Evolutionary conservation across 495 filamentous ascomycete species (phyloP), one percentile per base, ranked within the genome.

Genomic region (Neurospora tetraspora): DNA sequence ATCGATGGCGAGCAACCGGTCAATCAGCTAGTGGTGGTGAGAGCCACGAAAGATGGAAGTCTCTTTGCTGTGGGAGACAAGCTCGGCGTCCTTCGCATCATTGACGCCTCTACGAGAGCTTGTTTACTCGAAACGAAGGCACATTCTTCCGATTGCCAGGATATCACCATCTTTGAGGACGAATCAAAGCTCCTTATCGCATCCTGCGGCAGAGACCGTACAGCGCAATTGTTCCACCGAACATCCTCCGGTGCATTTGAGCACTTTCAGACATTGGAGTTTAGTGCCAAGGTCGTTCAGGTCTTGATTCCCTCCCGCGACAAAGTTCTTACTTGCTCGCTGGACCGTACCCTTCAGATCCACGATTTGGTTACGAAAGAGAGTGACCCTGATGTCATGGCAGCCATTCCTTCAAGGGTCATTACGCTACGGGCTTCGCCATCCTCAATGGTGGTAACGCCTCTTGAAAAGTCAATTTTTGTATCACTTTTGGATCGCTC

Each of bases 361-460:
- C 88, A 94, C 70, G 90, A 95, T 40, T 82, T 93, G n/a, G 88
- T 93, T 16, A 88, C 89, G 7, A 89, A 89, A 73, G 92, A 93
- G 27, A 88, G 88, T 39, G 88, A 91, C 18, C 84, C 85, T 20
- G 89, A 91, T 42, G 85, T 85, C 11, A 85, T 92, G 76, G 95
- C 93, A 4, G 97, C 92, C 78, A 82, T 97, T 53, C 89, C 91
- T 38, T 82, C 88, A 5, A 89, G 86, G 75, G 91, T 91, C 16
- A 90, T 98, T 71, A 92, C 90, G 3, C 80, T 97, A 69, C 96
- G 95, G 77, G 87, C 94, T 12, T 93, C 94, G 2, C 96, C 96
- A 18, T 86, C 93, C 1, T 94, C 94, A 0, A 95, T 99, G 89
- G 83, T 89, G 2, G 77, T 90, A 14, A 84, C 89, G 71, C 83